Percentiles rank a stretch among this genome's conserved stretches.
These are phyloP conservation scores for Coniochaeta sp. DNA, from an alignment of 2,329 filamentous ascomycete genomes.

Conservation along the genomic window DNA sequence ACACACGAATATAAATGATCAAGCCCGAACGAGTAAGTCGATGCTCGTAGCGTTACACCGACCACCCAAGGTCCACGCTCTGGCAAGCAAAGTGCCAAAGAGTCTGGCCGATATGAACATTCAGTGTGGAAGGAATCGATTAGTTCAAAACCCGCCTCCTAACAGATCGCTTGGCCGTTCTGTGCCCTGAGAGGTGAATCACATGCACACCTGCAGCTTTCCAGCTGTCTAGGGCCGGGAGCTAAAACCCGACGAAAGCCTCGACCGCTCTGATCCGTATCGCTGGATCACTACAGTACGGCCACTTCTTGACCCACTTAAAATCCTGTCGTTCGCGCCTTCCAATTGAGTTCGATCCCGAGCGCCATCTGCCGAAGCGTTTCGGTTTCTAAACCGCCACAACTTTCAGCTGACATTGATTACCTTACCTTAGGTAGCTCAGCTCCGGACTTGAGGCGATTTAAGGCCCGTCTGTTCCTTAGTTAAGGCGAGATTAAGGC, in stretches of 20 bases:
- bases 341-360: background rate
- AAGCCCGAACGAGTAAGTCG: background rate
- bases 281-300: background rate
- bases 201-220: background rate
- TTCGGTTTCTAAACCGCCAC: background rate
- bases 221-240: background rate
- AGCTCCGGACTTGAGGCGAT: background rate
- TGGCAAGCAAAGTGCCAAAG: background rate
- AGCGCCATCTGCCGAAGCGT: background rate
- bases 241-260: background rate
- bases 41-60: background rate
- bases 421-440: no score
- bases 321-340: background rate
- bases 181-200: background rate
- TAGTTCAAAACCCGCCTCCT: background rate
- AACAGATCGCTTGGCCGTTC: background rate
- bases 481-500: no score
- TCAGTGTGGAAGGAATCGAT: background rate
- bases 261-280: background rate
- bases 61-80: background rate
- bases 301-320: background rate
- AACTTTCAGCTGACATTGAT: background rate
- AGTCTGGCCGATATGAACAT: background rate
- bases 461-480: no score
- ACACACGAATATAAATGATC: background rate